Percentiles rank a stretch among this genome's conserved stretches.
Conservation (phyloP, 2,329 filamentous ascomycete genomes). For the Cadophora sp. region DNA sequence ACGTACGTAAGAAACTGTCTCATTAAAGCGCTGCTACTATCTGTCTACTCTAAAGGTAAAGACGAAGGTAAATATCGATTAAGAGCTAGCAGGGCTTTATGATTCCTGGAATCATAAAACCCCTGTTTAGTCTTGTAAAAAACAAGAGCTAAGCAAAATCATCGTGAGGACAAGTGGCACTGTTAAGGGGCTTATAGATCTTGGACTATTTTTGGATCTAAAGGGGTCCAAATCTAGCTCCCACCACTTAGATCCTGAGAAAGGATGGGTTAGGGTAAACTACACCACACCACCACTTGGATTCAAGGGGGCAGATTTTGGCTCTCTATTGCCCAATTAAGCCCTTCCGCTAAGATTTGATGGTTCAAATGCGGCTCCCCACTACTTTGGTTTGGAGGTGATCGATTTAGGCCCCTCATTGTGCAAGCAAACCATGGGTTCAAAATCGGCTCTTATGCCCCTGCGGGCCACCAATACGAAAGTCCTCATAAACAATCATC, state of each 20-base stretch:
- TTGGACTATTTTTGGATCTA: conserved; percentile 23
- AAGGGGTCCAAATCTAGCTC: conserved; percentile 17
- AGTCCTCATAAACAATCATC: conserved; percentile 17
- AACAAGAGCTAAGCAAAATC: conserved; percentile 10
- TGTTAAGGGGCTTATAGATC: conserved; percentile 7
- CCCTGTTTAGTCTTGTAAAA: conserved; percentile 6
- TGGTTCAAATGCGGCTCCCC: conserved; percentile 22
- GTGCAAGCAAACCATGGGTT: conserved; percentile 10
- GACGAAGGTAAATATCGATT: conserved; percentile 21
- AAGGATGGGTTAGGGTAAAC: background rate
- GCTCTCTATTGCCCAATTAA: conserved; percentile 14
- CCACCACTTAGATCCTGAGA: background rate
- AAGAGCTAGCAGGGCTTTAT: conserved; percentile 10
- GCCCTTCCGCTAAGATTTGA: conserved; percentile 17
- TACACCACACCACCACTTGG: conserved; percentile 7
- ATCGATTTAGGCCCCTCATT: conserved; percentile 19
- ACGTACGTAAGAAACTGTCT: background rate
- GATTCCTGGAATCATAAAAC: conserved; percentile 7
- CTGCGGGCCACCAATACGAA: conserved; percentile 19
- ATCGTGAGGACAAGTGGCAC: conserved; percentile 2
- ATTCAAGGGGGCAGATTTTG: conserved; percentile 17
- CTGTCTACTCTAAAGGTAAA: conserved; percentile 7
- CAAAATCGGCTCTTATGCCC: conserved; percentile 18
- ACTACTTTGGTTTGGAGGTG: conserved; percentile 15
- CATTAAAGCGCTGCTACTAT: background rate